Conservation (phyloP, 2,329 filamentous ascomycete genomes). For the Calonectria fujianensis region DNA sequence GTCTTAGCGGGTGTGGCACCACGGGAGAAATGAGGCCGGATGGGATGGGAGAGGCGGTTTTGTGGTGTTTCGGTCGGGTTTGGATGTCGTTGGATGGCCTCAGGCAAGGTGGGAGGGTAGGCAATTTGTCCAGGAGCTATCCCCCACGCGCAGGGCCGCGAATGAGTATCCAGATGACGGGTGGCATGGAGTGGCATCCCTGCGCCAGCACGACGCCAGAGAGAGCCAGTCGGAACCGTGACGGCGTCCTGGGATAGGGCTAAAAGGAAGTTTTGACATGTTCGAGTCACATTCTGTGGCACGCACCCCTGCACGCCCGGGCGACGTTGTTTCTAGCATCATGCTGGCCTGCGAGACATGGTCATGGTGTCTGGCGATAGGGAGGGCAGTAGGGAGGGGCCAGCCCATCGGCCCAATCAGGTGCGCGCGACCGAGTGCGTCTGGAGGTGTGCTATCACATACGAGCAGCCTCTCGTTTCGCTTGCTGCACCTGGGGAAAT, state of each 20-base stretch:
- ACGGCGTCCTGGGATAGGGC: background rate
- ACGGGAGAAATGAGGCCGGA: conserved; percentile 35
- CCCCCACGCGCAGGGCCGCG: conserved; percentile 28
- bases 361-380: background rate
- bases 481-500: conserved; percentile 21
- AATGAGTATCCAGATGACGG: conserved; percentile 25
- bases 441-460: conserved; percentile 21
- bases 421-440: background rate
- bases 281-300: conserved; percentile 10
- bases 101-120: background rate
- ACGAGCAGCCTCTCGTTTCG: conserved; percentile 18
- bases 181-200: conserved; percentile 18
- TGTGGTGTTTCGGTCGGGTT: conserved; percentile 34
- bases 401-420: conserved; percentile 2
- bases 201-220: conserved; percentile 2
- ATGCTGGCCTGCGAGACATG: conserved; percentile 13
- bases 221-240: conserved; percentile 34
- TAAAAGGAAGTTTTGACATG: conserved; percentile 12
- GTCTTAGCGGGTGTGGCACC: conserved; percentile 19
- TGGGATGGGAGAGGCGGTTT: conserved; percentile 10
- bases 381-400: too few species aligned
- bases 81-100: conserved; percentile 5
- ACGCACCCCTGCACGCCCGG: conserved; percentile 12
- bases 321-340: conserved; percentile 29
- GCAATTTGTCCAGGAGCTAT: conserved; percentile 27